Evolutionary conservation across 2,329 filamentous ascomycete genomes (phyloP).

Genomic region (Immersiporthe knoxdaviesiana): DNA sequence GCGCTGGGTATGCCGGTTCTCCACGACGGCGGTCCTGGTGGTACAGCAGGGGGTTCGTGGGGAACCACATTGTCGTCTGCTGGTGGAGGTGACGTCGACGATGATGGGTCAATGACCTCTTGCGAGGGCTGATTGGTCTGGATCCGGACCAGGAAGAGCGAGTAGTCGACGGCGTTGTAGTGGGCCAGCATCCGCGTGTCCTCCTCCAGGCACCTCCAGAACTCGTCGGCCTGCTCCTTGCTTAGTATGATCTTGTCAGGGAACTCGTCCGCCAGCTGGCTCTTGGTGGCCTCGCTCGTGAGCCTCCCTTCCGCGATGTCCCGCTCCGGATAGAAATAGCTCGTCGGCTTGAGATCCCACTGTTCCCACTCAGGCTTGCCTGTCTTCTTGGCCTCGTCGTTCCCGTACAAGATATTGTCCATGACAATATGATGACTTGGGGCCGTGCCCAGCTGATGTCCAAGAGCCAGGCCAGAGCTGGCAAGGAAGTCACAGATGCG

Average conservation of each 20-base stretch:
- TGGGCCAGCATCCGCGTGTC: slow-evolving; percentile 67
- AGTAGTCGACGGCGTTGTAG: slow-evolving; percentile 74
- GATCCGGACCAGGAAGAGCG: slow-evolving; percentile 68
- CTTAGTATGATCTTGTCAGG: slow-evolving; percentile 65
- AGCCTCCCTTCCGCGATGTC: slow-evolving; percentile 69
- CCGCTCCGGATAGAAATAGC: slow-evolving; percentile 76
- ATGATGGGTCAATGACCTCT: slow-evolving; percentile 30
- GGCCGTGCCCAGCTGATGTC: slow-evolving; percentile 60
- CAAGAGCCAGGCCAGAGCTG: slow-evolving; percentile 58
- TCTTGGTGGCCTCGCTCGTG: slow-evolving; percentile 66
- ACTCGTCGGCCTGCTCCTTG: slow-evolving; percentile 55
- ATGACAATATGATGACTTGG: slow-evolving; percentile 77
- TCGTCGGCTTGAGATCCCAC: slow-evolving; percentile 74
- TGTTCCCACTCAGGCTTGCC: slow-evolving; percentile 61
- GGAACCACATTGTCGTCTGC: slow-evolving; percentile 34
- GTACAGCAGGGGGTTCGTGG: slow-evolving; percentile 40
- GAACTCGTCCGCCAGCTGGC: slow-evolving; percentile 69
- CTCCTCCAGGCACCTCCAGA: slow-evolving; percentile 57
- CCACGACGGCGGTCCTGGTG: slow-evolving; percentile 54
- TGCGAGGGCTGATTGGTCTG: slow-evolving; percentile 20
- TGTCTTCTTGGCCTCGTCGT: slow-evolving; percentile 45
- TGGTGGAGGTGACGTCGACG: slow-evolving; percentile 27
- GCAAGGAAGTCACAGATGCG: slow-evolving; percentile 73
- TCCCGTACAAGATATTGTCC: slow-evolving; percentile 73
- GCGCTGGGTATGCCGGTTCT: slow-evolving; percentile 62